Evolutionary conservation across 2,329 filamentous ascomycete species (phyloP), one percentile per base, ranked within the genome.

Genomic region (Talaromyces sp.): DNA sequence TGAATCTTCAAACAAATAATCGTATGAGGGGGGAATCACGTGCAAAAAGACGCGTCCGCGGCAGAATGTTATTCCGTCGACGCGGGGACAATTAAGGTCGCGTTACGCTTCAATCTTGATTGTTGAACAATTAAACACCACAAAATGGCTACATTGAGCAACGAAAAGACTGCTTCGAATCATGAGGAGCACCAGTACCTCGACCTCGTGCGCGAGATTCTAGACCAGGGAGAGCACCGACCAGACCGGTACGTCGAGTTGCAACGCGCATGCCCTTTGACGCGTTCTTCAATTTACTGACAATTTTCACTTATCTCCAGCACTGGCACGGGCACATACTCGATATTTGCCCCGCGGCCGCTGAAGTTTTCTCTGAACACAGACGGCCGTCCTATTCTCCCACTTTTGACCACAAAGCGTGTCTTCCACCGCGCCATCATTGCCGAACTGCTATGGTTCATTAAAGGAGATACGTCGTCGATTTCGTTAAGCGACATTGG

Each of bases 141-240:
- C 25, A 53, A 30, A 53, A 53, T 53, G 49, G 30, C 49, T 53
- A 30, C 25, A 17, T 17, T n/a, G 25, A 17, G 15, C 25, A 53
- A 27, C 28, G 28, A 27, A 15, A 53, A 27, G 17, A 19, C 28
- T 9, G 27, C 49, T 17, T 30, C 4, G 13, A 53, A 53, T 11
- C 92, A 96, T 71, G 93, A 98, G 80, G 95, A 99, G 78, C 82
- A 92, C 72, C 95, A 98, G 77, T 99, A 99, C 74, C 87, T 99
- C 63, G 84, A 93, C 69, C 84, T 99, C 28, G 92, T 98, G 65
- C 88, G 87, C 66, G 85, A 91, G 67, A 97, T 98, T 70, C 82
- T 99, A 17, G 80, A 86, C 17, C 79, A 85, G 28, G 95, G 95
- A 70, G 95, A 99, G 75, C 88, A 92, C 72, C 88, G 95, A 19